Evolutionary conservation across 176 grass and related monocot genomes (phyloP), one percentile per base, ranked within the genome.

Genomic region (Avena sativa): DNA sequence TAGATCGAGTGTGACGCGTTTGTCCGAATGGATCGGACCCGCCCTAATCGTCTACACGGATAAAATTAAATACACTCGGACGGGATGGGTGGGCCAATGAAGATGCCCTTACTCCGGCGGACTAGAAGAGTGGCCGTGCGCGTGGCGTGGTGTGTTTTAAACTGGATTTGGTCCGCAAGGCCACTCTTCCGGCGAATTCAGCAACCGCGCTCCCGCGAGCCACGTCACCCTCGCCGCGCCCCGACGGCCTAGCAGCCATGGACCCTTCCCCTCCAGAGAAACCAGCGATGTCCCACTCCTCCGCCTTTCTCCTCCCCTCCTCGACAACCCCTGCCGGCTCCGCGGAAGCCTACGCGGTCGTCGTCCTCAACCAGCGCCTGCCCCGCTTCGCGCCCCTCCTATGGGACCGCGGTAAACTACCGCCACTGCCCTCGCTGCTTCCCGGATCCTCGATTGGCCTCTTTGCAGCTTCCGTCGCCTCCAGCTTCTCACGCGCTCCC

Each of bases 311-410:
- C 14, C 88, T 87, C 13, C 92, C 66, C 47, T 46, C 84, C 1
- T 19, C 55, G 4, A 0, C 47, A 1, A 8, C 50, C 20, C 23
- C 62, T 43, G 40, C 73, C 28, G 68, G 46, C 76, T 84, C 36
- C 28, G 76, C 20, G 23, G 20, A 74, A 11, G 40, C 50, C 26
- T 92, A 89, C 90, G 88, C 88, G 40, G 80, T 94, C 52, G 51
- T 97, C 36, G 84, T 97, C 36, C 94, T 97, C 63, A 96, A 96
- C 87, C 94, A 96, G 82, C 82, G 78, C 14, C 87, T 96, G 19
- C 94, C 91, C 67, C 89, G 89, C 85, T 94, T 97, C 90, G 69
- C 81, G 23, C 92, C 90, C 9, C 92, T 86, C 83, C 83, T 97
- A 71, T 97, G 94, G 92, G 60, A 62, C 71, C 90, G 83, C 11